These are phyloP conservation scores for Macaranga tanarius DNA, from an alignment of 441 rosid genomes.

Conservation along the genomic window DNA sequence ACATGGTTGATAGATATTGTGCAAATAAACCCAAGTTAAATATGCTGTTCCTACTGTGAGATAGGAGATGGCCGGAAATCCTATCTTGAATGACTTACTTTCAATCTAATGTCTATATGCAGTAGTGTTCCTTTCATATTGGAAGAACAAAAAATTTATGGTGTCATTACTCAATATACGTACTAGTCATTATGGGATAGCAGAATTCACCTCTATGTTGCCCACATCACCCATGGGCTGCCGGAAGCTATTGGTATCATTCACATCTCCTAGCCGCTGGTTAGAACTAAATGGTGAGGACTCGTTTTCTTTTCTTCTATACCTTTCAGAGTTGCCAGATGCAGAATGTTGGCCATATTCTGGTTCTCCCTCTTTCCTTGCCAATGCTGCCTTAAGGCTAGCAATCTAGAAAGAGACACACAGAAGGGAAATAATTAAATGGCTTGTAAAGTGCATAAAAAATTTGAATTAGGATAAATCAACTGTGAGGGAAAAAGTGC, in stretches of 20 bases:
- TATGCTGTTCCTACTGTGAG: neutral
- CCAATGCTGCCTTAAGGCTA: constrained; percentile 77
- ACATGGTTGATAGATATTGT: neutral
- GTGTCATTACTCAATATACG: too few relatives aligned
- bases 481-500: neutral
- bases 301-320: constrained; percentile 51
- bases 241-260: constrained; percentile 40
- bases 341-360: constrained; percentile 42
- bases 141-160: neutral
- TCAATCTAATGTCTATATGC: neutral
- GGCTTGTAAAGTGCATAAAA: constrained; percentile 4
- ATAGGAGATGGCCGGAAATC: neutral
- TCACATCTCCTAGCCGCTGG: constrained; percentile 36
- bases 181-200: constrained; percentile 5
- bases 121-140: neutral
- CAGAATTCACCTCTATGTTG: constrained; percentile 61
- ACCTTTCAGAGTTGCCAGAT: constrained; percentile 49
- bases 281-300: constrained; percentile 42
- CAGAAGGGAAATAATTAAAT: constrained; percentile 17
- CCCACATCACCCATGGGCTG: constrained; percentile 68
- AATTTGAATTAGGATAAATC: neutral
- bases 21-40: constrained; percentile 1
- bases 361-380: constrained; percentile 62
- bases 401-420: constrained; percentile 50
- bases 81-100: neutral